Evolutionary conservation across 768 basidiomycete genomes (phyloP), one percentile per base, ranked within the genome.

Genomic region (Coprinopsis marcescibilis): DNA sequence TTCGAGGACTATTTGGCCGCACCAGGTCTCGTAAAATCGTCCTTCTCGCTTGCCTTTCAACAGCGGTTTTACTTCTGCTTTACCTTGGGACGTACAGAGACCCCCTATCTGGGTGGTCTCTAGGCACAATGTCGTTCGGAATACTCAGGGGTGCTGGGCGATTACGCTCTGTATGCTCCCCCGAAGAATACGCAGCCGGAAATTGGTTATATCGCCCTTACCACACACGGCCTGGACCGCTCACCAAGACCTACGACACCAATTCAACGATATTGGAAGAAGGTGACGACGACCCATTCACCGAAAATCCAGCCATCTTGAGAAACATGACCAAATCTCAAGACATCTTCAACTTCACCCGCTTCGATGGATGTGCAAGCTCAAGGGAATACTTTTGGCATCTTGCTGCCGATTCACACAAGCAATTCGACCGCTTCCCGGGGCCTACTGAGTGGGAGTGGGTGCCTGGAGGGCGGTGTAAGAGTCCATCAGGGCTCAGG

Each of bases 371-470:
- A 24, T 84, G 82, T 52, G 81, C 83, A 15, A 76, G 76, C 53
- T 72, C 75, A 46, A 68, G 81, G 44, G 82, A 84, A 60, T 75
- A 71, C 52, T 64, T 63, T 48, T 84, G 81, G 83, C 83, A 85
- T 58, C 65, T 85, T 20, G 80, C 69, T 6, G 59, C 73, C 1
- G 80, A 82, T 61, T 68, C 64, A 15, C 55, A 63, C 41, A 67
- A 68, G 10, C 66, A 69, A 23, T 80, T 66, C 64, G 66, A 70
- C 47, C 66, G 80, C 46, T 82, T 80, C 51, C 81, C 81, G 0
- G 57, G 53, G 1, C 77, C 75, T 6, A 64, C 70, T 26, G 71
- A 73, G 1, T 83, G 75, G 60, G 59, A 61, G 41, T 84, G 81
- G 83, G 55, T 62, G 0, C 78, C 81, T 2, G 68, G 70, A 2